phyloP scores from a whole-genome alignment of 192 early-diverging fungal genomes.

The Piromyces finnis region DNA sequence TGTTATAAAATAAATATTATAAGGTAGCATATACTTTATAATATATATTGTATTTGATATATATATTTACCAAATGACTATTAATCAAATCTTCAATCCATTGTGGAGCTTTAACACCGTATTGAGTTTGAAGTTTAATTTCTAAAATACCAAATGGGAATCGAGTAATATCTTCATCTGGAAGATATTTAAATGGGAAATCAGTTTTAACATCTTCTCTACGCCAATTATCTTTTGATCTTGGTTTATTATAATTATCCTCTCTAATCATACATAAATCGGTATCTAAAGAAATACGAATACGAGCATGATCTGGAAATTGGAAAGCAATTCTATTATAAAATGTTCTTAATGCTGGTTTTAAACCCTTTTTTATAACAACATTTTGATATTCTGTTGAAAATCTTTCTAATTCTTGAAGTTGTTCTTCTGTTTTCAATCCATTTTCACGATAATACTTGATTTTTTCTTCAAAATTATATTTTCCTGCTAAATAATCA shows the following conservation, averaged over 20 bases:
- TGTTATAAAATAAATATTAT: no score
- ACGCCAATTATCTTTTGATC: conserved; percentile 69
- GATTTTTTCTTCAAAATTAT: conserved; percentile 50
- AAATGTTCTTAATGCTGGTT: conserved; percentile 66
- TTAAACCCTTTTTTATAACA: conserved; percentile 43
- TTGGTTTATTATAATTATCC: conserved; percentile 46
- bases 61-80: conserved; percentile 44
- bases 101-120: conserved; percentile 73
- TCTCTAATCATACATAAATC: conserved; percentile 93
- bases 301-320: conserved; percentile 79
- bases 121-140: conserved; percentile 89
- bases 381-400: conserved; percentile 52
- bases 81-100: conserved; percentile 88
- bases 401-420: conserved; percentile 50
- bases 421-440: conserved; percentile 44
- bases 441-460: conserved; percentile 59
- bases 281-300: conserved; percentile 87
- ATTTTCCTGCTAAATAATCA: conserved; percentile 61
- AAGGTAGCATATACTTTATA: no score
- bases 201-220: conserved; percentile 68
- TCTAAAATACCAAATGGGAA: conserved; percentile 96
- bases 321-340: conserved; percentile 98
- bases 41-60: no score
- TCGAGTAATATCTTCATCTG: conserved; percentile 52
- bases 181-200: conserved; percentile 62